Percentiles rank a stretch among this genome's conserved stretches.
Evolutionary conservation across 225 moss, liverwort and hornwort genomes (phyloP).

Genomic region (Physcomitrellopsis africana): DNA sequence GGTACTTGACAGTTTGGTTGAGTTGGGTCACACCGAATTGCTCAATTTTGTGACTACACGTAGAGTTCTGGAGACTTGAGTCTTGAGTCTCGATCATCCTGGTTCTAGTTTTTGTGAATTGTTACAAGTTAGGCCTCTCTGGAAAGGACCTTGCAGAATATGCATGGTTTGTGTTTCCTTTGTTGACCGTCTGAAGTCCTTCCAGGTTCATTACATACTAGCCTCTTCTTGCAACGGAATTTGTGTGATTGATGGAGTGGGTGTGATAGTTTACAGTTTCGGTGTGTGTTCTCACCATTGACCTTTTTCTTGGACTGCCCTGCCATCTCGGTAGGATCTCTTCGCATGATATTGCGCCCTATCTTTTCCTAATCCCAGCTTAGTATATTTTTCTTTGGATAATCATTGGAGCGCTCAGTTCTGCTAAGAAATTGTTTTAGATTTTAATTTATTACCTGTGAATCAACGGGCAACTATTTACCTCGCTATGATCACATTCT

Average conservation of each 20-base stretch:
- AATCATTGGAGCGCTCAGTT: not conserved
- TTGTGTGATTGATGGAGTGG: conserved; percentile 3
- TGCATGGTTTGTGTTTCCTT: not conserved
- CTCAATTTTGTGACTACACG: not conserved
- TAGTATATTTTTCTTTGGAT: not conserved
- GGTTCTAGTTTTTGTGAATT: conserved; percentile 12
- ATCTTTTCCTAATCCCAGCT: not conserved
- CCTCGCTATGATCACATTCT: not conserved
- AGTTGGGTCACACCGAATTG: conserved; percentile 13
- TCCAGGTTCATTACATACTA: not conserved
- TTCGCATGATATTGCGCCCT: not conserved
- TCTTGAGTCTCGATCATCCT: not conserved
- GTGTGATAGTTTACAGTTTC: conserved; percentile 16
- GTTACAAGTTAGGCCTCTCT: not conserved
- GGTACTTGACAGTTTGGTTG: not conserved
- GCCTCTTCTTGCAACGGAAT: not conserved
- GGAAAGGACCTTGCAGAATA: not conserved
- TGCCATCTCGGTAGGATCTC: not conserved
- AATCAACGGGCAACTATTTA: not conserved
- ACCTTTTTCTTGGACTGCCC: conserved; percentile 3
- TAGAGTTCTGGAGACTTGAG: not conserved
- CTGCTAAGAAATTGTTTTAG: not conserved
- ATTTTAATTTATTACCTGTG: not conserved
- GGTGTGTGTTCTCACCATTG: not conserved
- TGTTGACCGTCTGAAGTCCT: not conserved